phyloP scores from a whole-genome alignment of 1,284 basidiomycete genomes.

The Ustilago loliicola region DNA sequence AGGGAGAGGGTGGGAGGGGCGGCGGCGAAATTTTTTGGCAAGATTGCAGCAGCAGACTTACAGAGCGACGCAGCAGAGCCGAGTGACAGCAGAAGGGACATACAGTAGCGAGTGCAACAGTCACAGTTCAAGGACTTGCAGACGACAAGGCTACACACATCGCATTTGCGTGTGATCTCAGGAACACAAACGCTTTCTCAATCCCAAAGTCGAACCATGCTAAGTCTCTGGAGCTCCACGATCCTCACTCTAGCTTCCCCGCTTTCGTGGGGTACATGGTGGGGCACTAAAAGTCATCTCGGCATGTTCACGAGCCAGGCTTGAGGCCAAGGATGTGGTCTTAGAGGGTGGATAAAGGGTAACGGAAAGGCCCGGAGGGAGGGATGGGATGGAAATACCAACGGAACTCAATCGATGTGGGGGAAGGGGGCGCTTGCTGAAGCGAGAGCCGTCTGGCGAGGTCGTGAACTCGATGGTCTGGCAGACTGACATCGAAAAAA shows the following conservation, averaged over 20 bases:
- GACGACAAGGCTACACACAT: neutral
- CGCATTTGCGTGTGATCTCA: neutral
- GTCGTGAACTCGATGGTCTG: neutral
- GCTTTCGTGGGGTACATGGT: conserved; percentile 10
- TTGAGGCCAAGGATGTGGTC: neutral
- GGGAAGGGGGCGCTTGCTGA: neutral
- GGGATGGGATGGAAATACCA: neutral
- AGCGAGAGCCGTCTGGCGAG: neutral
- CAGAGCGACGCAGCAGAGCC: neutral
- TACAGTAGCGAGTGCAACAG: neutral
- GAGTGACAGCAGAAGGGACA: neutral
- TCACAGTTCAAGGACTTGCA: neutral
- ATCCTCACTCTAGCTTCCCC: neutral
- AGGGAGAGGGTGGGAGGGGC: neutral
- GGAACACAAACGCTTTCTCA: neutral
- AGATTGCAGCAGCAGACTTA: neutral
- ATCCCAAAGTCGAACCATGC: neutral
- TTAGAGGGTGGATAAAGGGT: neutral
- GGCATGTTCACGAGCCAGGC: neutral
- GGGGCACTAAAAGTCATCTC: neutral
- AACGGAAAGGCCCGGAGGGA: conserved; percentile 1
- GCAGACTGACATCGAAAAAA: neutral
- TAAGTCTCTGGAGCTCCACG: conserved; percentile 1
- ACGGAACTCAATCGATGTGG: neutral
- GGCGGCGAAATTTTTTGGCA: conserved; percentile 3